phyloP scores from a whole-genome alignment of 2,329 filamentous ascomycete genomes.

The Xylariaceae sp. region DNA sequence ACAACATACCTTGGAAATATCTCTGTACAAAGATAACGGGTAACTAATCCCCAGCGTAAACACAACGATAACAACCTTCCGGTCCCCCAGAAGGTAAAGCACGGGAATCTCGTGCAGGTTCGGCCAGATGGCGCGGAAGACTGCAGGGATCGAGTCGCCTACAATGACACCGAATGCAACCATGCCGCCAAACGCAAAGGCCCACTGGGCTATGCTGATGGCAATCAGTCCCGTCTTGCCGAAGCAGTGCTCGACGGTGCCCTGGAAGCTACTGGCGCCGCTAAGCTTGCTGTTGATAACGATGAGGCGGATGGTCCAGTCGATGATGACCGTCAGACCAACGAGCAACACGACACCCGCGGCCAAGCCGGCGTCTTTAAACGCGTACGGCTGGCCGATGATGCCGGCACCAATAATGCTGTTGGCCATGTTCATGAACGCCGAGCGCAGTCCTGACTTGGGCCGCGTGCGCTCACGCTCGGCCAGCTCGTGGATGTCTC shows the following conservation, averaged over 20 bases:
- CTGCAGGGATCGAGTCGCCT: constrained; percentile 91
- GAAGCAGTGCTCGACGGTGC: constrained; percentile 93
- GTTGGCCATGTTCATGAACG: constrained; percentile 99
- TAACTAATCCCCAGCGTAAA: constrained; percentile 83
- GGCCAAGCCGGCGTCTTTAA: constrained; percentile 81
- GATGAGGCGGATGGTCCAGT: constrained; percentile 97
- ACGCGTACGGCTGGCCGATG: constrained; percentile 89
- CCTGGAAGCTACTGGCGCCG: constrained; percentile 89
- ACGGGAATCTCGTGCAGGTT: constrained; percentile 66
- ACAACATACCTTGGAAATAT: constrained; percentile 78
- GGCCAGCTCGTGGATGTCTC: constrained; percentile 44
- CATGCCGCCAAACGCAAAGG: constrained; percentile 98
- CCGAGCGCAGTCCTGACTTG: constrained; percentile 77
- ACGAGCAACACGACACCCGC: constrained; percentile 75
- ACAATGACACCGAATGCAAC: constrained; percentile 97
- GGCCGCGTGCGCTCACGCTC: constrained; percentile 58
- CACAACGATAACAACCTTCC: constrained; percentile 79
- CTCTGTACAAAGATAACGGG: constrained; percentile 86
- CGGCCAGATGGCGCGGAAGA: constrained; percentile 77
- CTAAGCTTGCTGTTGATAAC: constrained; percentile 97
- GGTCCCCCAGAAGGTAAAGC: constrained; percentile 73
- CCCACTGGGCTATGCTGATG: constrained; percentile 88
- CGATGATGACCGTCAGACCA: constrained; percentile 73
- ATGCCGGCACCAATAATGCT: constrained; percentile 82
- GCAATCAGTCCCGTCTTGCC: constrained; percentile 81